phyloP scores from a whole-genome alignment of 306 rosid genomes.

The Canavalia gladiata region DNA sequence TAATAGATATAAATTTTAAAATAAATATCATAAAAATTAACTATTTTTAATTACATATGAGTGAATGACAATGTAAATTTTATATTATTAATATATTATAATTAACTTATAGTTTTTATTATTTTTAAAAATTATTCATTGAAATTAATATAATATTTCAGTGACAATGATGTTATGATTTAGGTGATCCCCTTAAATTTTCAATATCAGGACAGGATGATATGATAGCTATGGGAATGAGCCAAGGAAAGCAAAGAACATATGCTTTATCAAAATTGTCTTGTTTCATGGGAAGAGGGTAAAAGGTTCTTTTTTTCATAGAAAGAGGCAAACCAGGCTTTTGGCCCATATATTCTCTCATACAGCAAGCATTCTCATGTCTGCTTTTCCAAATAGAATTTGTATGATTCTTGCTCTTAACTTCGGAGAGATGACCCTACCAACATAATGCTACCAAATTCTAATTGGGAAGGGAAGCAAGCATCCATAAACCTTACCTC shows the following conservation, averaged over 20 bases:
- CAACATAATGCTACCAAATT: not conserved
- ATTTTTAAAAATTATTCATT: too few species aligned
- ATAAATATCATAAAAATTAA: too few species aligned
- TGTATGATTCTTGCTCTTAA: not conserved
- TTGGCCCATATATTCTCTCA: not conserved
- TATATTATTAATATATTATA: too few species aligned
- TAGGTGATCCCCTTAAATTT: not conserved
- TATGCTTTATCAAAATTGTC: conserved; percentile 44
- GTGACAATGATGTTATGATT: not conserved
- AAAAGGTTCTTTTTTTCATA: conserved; percentile 19
- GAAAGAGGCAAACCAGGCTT: conserved; percentile 43
- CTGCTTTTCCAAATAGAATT: conserved; percentile 35
- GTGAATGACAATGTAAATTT: too few species aligned
- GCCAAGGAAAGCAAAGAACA: conserved; percentile 67
- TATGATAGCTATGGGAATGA: conserved; percentile 23
- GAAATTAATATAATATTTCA: too few species aligned
- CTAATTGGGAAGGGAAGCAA: conserved; percentile 33
- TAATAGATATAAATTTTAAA: too few species aligned
- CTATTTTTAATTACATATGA: too few species aligned
- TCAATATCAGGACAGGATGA: not conserved
- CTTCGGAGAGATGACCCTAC: conserved; percentile 23
- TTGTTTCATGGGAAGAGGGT: conserved; percentile 29
- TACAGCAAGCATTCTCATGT: conserved; percentile 45
- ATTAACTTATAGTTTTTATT: too few species aligned
- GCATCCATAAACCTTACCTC: not conserved